Percentiles rank a stretch among this genome's conserved stretches.
These are phyloP conservation scores for Colletotrichum eleusines DNA, from an alignment of 2,329 filamentous ascomycete species.

Conservation along the genomic window DNA sequence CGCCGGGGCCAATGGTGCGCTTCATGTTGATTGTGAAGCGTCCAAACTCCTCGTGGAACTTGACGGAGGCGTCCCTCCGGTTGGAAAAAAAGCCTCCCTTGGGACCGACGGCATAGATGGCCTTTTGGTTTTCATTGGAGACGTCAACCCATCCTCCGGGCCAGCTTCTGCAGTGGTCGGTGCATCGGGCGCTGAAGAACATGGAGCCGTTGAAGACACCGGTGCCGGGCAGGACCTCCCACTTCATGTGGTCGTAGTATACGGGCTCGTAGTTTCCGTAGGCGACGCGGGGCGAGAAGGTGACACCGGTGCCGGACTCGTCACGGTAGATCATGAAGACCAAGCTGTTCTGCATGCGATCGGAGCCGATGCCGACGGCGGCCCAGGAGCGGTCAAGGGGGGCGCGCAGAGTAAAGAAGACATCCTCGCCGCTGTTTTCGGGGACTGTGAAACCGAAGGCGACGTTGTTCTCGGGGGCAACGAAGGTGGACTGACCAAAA, in stretches of 20 bases:
- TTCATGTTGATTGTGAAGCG: conserved; percentile 68
- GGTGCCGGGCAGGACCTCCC: conserved; percentile 60
- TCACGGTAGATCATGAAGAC: conserved; percentile 68
- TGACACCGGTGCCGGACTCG: conserved; percentile 61
- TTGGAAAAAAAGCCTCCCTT: conserved; percentile 58
- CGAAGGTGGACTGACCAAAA: conserved; percentile 56
- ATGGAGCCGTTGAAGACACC: conserved; percentile 60
- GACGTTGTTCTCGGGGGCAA: conserved; percentile 57
- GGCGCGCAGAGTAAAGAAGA: conserved; percentile 68
- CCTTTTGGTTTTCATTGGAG: conserved; percentile 59
- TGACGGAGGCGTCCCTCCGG: conserved; percentile 57
- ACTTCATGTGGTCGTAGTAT: conserved; percentile 57
- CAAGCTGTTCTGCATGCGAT: conserved; percentile 64
- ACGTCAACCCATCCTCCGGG: conserved; percentile 62
- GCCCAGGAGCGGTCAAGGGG: conserved; percentile 62
- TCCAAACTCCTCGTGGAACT: conserved; percentile 66
- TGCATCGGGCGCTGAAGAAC: conserved; percentile 65
- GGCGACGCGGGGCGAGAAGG: conserved; percentile 66
- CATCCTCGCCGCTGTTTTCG: conserved; percentile 57
- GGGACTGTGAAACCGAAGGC: conserved; percentile 65
- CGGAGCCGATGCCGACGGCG: conserved; percentile 66
- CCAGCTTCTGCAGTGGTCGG: conserved; percentile 65
- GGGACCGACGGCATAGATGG: conserved; percentile 69
- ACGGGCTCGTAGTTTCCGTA: conserved; percentile 65
- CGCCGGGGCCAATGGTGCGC: conserved; percentile 60